Conservation (phyloP, 306 rosid species). For the Begonia peltatifolia region DNA sequence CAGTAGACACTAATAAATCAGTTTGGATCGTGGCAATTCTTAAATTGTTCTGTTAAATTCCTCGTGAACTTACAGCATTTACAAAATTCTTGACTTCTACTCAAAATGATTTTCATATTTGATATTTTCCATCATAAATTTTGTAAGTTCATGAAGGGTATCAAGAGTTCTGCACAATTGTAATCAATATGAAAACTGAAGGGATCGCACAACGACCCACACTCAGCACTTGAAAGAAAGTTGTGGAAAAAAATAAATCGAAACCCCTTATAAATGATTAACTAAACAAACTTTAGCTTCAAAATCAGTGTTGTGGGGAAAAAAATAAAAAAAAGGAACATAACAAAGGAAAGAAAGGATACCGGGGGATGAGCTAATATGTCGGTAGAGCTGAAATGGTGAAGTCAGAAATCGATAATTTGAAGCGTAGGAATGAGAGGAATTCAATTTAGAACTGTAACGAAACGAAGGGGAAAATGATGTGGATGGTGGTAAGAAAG, state of each 20-base stretch:
- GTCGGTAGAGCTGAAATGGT: slow-evolving; percentile 3
- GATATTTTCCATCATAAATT: too few relatives aligned
- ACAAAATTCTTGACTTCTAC: too few relatives aligned
- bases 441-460: slow-evolving; percentile 4
- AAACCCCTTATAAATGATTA: not conserved
- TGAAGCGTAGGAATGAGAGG: not conserved
- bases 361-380: slow-evolving; percentile 14
- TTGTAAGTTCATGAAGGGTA: too few relatives aligned
- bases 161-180: too few relatives aligned
- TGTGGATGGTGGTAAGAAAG: not conserved
- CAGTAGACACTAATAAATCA: too few relatives aligned
- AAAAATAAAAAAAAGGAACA: not conserved
- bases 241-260: not conserved
- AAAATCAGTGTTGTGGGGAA: not conserved
- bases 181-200: not conserved
- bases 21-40: too few relatives aligned
- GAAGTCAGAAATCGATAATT: not conserved
- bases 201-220: not conserved
- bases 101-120: too few relatives aligned
- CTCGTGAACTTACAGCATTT: too few relatives aligned
- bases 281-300: not conserved
- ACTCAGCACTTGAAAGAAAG: not conserved
- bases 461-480: slow-evolving; percentile 1
- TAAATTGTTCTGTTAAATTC: too few relatives aligned
- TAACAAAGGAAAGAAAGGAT: not conserved